Base-by-base conservation (phyloP, 208 protist species). In the Acanthamoeba healyi region DNA sequence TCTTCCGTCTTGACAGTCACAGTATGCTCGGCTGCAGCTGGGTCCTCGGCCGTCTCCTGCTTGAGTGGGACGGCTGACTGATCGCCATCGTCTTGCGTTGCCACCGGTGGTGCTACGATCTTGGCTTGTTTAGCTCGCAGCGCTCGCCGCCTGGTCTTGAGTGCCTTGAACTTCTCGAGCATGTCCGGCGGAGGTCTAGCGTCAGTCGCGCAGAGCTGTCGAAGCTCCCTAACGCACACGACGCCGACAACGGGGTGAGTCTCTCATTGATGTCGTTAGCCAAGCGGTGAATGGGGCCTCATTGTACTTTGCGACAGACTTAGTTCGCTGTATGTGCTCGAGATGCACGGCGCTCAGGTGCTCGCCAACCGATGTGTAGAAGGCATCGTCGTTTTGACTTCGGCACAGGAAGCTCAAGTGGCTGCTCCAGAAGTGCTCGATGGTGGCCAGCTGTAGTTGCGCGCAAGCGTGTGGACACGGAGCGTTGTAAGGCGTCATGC, bases 371-470 rank as follows among this genome's bases (percentile, higher is more conserved):
- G 77, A 19, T 6, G 42, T 22, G 32, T 40, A 86, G 29, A 61
- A 86, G 26, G 17, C 77, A 12, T 86, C 44, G n/a, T 86, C 77
- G 34, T 58, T 4, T 0, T 38, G 29, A 24, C 77, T 51, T 4
- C 77, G 38, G 22, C 77, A 86, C 44, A 86, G 32, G 44, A 86
- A 86, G 22, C 44, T 36, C 29, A 86, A 44, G 3, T 49, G 44
- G 15, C 38, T 86, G 7, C 77, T 24, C 40, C 77, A 86, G 34
- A 86, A 86, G 44, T 86, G 77, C 26, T 86, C 77, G 24, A 86
- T 86, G 0, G 26, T 86, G 24, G 77, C 77, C 7, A 86, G 42
- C 77, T 86, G 44, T 44, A 54, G 14, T 24, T 24, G 49, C 14
- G 17, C 54, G n/a, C 54, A 61, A 15, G 22, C 14, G 7, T 5